Evolutionary conservation across 257 asterid species (phyloP).

Genomic region (Solanum megistacrolobum): DNA sequence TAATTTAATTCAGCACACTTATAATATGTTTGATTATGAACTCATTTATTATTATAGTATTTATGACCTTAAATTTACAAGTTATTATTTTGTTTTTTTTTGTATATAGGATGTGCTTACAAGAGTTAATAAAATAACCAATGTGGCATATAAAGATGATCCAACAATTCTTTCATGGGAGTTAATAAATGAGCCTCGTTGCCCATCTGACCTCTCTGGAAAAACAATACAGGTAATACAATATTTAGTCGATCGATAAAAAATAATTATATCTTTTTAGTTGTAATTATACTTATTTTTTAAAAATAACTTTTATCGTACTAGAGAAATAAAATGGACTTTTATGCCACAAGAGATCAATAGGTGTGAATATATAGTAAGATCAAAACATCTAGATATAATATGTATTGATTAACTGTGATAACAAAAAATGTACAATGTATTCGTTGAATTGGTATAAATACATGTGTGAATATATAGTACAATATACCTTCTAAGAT

Average conservation of each 20-base stretch:
- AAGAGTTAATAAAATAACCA: not conserved
- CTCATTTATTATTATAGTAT: not conserved
- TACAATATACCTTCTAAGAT: not conserved
- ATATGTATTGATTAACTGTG: not conserved
- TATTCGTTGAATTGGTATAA: not conserved
- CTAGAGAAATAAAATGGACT: too few species aligned
- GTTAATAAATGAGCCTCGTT: slow-evolving; percentile 5
- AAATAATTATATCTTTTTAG: not conserved
- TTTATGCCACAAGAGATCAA: not conserved
- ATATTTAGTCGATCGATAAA: not conserved
- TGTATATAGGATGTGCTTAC: not conserved
- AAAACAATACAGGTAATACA: slow-evolving; percentile 1
- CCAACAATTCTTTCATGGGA: slow-evolving; percentile 7
- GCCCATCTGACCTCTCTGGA: not conserved
- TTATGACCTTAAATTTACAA: not conserved
- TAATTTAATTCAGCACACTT: not conserved
- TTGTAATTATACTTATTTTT: too few species aligned
- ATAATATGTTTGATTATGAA: not conserved
- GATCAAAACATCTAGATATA: not conserved
- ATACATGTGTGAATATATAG: not conserved
- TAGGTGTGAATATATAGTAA: not conserved
- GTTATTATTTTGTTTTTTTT: not conserved
- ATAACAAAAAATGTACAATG: not conserved
- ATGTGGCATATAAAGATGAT: slow-evolving; percentile 1
- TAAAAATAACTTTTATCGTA: not conserved